A percentile compares a stretch with the other conserved stretches of the same genome.
Evolutionary conservation across 2,329 filamentous ascomycete species (phyloP).

Genomic region (Colletotrichum godetiae): DNA sequence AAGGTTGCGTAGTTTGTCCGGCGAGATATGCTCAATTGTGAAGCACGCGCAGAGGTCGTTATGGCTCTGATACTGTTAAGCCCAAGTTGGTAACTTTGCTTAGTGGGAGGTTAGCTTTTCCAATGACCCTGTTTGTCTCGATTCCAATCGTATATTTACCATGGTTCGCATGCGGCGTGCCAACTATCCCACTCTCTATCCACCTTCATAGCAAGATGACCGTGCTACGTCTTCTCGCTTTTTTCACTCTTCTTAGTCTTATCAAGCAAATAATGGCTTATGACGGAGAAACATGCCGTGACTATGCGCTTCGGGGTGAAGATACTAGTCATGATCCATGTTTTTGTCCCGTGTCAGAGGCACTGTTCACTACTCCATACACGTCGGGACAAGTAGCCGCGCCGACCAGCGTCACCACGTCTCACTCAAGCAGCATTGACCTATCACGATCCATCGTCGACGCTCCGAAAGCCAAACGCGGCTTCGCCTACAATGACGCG

Average conservation of each 20-base stretch:
- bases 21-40: too few relatives aligned
- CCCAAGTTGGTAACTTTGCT: background rate
- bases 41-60: too few relatives aligned
- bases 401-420: background rate
- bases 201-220: background rate
- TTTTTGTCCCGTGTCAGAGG: background rate
- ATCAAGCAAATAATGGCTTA: background rate
- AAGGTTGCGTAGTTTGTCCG: too few relatives aligned
- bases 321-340: background rate
- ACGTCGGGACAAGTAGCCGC: background rate
- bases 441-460: background rate
- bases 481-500: slow-evolving; percentile 74
- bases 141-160: background rate
- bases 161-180: background rate
- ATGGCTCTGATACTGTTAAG: background rate
- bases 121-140: background rate
- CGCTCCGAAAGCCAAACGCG: slow-evolving; percentile 63
- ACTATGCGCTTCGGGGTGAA: background rate
- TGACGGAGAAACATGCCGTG: background rate
- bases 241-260: background rate
- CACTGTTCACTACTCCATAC: background rate
- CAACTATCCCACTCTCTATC: background rate
- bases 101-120: background rate
- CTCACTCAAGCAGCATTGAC: background rate
- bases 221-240: background rate